Evolutionary conservation across 768 basidiomycete genomes (phyloP).

Genomic region (Auriculariales sp.): DNA sequence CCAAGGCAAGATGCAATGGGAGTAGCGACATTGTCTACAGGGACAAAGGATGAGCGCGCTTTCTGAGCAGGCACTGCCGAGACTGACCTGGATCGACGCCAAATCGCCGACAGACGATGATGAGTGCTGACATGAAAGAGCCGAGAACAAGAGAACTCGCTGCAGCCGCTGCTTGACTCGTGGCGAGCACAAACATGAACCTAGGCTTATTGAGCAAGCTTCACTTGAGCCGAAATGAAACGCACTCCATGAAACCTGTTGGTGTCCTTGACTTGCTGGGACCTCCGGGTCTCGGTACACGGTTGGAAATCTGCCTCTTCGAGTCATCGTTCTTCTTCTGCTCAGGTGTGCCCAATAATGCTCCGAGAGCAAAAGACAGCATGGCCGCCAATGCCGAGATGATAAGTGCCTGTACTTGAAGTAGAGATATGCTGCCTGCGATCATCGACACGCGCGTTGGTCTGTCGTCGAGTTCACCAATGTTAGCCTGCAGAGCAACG

Average conservation of each 20-base stretch:
- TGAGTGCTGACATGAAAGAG: constrained; percentile 79
- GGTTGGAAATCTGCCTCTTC: background rate
- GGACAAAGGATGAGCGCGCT: background rate
- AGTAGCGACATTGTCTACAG: constrained; percentile 83
- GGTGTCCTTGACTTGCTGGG: background rate
- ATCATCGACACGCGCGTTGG: constrained; percentile 48
- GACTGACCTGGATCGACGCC: constrained; percentile 70
- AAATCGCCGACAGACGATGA: constrained; percentile 61
- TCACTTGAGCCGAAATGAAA: background rate
- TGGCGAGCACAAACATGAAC: constrained; percentile 60
- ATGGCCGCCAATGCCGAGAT: constrained; percentile 80
- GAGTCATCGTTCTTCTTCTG: background rate
- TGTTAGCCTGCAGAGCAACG: constrained; percentile 38
- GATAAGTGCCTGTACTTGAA: constrained; percentile 86
- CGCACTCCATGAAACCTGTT: background rate
- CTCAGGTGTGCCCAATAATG: background rate
- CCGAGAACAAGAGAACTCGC: constrained; percentile 69
- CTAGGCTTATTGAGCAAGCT: constrained; percentile 22
- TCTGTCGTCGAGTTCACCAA: constrained; percentile 77
- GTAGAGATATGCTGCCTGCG: constrained; percentile 65
- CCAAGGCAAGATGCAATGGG: constrained; percentile 88
- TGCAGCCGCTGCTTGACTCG: constrained; percentile 70
- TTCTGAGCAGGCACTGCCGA: background rate
- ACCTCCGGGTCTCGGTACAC: background rate
- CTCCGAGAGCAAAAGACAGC: constrained; percentile 57